These are phyloP conservation scores for Solanum chacoense DNA, from an alignment of 305 asterid species.

Conservation along the genomic window DNA sequence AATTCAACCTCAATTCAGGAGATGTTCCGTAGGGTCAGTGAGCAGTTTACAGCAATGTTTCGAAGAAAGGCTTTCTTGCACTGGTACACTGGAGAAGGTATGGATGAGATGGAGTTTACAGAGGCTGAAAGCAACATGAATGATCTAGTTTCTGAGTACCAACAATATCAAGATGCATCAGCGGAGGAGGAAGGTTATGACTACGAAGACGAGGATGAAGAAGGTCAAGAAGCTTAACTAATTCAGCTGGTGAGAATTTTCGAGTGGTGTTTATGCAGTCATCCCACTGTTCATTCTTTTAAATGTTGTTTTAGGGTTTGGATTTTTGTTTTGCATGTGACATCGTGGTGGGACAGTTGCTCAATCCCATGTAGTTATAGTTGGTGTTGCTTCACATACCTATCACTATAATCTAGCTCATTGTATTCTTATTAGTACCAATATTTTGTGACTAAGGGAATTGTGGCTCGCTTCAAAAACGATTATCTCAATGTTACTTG, in stretches of 20 bases:
- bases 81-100: conserved; percentile 64
- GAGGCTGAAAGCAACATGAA: conserved; percentile 63
- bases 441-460: background rate
- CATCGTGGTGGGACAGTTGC: background rate
- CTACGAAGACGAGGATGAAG: conserved; percentile 33
- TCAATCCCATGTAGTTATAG: background rate
- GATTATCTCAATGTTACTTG: background rate
- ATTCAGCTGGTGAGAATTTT: background rate
- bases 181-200: conserved; percentile 46
- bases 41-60: conserved; percentile 61
- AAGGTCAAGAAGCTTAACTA: conserved; percentile 4
- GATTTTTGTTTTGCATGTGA: background rate
- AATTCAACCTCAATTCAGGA: conserved; percentile 54
- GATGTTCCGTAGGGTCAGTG: conserved; percentile 49
- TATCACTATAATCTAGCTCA: background rate
- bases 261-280: background rate
- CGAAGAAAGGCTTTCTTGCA: conserved; percentile 62
- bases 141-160: conserved; percentile 52
- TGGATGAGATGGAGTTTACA: conserved; percentile 61
- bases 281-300: background rate
- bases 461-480: background rate
- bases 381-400: background rate
- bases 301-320: background rate
- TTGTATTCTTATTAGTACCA: background rate
- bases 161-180: conserved; percentile 53